Base-by-base conservation (phyloP, 148 eudicot genomes). In the Salicornia ramosissima region DNA sequence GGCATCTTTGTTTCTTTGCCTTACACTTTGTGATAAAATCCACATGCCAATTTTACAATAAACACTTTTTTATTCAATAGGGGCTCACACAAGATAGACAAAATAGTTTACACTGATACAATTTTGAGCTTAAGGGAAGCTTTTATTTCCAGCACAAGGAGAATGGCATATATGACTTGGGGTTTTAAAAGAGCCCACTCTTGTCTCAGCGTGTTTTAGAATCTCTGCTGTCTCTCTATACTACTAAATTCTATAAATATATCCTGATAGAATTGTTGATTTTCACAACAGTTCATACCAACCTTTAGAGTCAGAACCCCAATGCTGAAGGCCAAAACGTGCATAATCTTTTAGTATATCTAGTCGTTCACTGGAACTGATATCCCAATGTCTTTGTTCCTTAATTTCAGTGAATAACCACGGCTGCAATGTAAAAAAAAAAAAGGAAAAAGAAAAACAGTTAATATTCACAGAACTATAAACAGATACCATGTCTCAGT, bases 221-320 rank as follows among this genome's bases (percentile, higher is more conserved):
- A 52, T 18, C 14, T 61, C 55, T 53, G 40, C 25, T 50, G 30
- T 28, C 56, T 25, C 33, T 5, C 9, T 19, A 33, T 46, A 49
- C 59, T 21, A 18, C 30, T 1, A 49, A 6, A 15, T 18, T 50
- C 12, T 30, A 60, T 57, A 14, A 31, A 29, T 24, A 65, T 15
- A 43, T 2, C 40, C 1, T 63, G 24, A 19, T 2, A 16, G 40
- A 50, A 11, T 24, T 22, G 2, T 7, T 3, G 66, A 22, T 26
- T 40, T 36, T 25, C 33, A 39, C 56, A 64, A 25, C 33, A 55
- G 24, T 10, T 58, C 6, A 24, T n/a, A 69, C 74, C 49, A 69
- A 91, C 99, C 99, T 87, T 91, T 95, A 47, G 97, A 58, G 71
- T 95, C 99, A 64, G 99, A 91, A 82, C 99, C 99, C 99, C 99